Evolutionary conservation across 176 grass and related monocot genomes (phyloP).

Genomic region (Bonia amplexicaulis): DNA sequence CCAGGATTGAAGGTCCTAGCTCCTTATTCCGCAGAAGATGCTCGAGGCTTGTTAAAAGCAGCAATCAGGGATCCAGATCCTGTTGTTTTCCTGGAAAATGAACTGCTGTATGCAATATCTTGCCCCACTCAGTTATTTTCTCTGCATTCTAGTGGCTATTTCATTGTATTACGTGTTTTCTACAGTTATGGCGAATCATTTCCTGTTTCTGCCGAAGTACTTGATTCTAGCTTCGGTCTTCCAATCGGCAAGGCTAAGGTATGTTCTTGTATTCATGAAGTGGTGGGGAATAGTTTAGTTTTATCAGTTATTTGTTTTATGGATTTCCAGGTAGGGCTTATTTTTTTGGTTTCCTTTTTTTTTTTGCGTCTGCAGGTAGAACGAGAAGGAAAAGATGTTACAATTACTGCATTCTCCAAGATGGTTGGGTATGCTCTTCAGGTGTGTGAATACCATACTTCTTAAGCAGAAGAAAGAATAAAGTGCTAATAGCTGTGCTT

Average conservation of each 20-base stretch:
- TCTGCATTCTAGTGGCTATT: not conserved
- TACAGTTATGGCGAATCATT: constrained; percentile 91
- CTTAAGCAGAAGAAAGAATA: constrained; percentile 1
- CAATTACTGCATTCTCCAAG: constrained; percentile 95
- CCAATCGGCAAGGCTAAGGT: constrained; percentile 98
- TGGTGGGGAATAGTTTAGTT: not conserved
- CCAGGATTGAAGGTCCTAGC: constrained; percentile 87
- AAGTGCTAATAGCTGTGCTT: not conserved
- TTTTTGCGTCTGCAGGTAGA: constrained; percentile 58
- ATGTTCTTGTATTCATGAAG: not conserved
- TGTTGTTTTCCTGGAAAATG: constrained; percentile 98
- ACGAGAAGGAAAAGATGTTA: constrained; percentile 81
- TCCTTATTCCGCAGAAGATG: constrained; percentile 92
- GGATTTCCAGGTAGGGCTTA: not conserved
- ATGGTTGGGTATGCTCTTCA: constrained; percentile 95
- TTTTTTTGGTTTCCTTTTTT: not conserved
- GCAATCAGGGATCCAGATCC: constrained; percentile 98
- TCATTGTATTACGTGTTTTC: not conserved
- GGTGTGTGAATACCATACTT: constrained; percentile 44
- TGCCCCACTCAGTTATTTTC: not conserved
- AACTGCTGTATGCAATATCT: constrained; percentile 70
- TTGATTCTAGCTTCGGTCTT: constrained; percentile 97
- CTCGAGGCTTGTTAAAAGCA: constrained; percentile 90
- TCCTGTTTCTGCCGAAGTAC: constrained; percentile 81
- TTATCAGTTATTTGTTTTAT: not conserved